Percentiles rank a stretch among this genome's conserved stretches.
Conservation (phyloP, 148 eudicot species). For the Rhododendron henanense region DNA sequence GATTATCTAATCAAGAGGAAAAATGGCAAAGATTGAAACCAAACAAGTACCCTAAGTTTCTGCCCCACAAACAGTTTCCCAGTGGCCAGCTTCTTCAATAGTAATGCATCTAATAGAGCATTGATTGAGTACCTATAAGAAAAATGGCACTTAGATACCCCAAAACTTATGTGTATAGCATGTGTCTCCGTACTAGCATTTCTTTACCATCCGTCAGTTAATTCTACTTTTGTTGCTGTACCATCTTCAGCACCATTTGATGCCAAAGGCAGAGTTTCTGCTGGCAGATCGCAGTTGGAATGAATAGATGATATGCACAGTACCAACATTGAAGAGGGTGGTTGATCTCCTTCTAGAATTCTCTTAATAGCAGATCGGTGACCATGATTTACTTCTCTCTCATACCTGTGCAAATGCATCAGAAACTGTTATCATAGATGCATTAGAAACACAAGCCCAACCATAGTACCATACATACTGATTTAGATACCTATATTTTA, state of each 20-base stretch:
- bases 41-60: conserved; percentile 66
- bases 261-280: conserved; percentile 23
- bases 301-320: conserved; percentile 68
- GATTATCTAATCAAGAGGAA: not conserved
- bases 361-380: conserved; percentile 83
- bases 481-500: conserved; percentile 62
- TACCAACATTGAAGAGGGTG: conserved; percentile 74
- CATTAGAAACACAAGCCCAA: not conserved
- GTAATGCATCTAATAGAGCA: conserved; percentile 65
- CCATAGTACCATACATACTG: not conserved
- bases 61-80: conserved; percentile 89
- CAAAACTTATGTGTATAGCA: not conserved
- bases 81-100: conserved; percentile 56
- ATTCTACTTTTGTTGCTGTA: conserved; percentile 42
- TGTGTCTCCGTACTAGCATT: not conserved
- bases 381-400: conserved; percentile 90
- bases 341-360: conserved; percentile 86
- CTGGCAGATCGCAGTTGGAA: conserved; percentile 18
- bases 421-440: conserved; percentile 12
- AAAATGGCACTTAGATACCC: conserved; percentile 3
- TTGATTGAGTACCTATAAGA: conserved; percentile 59
- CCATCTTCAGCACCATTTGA: conserved; percentile 26
- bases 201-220: conserved; percentile 93
- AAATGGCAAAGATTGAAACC: not conserved
- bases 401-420: conserved; percentile 57